Evolutionary conservation across 768 basidiomycete species (phyloP).

Genomic region (Termitomyces sp.): DNA sequence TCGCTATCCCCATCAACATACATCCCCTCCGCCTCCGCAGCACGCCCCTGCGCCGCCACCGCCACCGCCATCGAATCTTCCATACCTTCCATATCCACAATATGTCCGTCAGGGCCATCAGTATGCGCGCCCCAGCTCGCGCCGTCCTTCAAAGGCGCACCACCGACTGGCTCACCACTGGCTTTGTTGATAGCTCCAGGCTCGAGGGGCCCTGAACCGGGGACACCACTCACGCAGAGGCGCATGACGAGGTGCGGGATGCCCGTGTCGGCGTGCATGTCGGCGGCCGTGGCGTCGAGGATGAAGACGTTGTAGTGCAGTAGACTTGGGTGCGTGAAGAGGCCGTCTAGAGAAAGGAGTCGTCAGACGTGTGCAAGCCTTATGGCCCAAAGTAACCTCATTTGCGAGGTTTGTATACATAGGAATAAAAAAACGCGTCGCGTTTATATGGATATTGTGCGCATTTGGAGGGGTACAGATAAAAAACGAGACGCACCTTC

Average conservation of each 20-base stretch:
- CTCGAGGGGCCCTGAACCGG: slow-evolving; percentile 16
- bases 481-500: not conserved
- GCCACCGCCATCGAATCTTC: slow-evolving; percentile 8
- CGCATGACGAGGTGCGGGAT: slow-evolving; percentile 51
- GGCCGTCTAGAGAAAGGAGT: not conserved
- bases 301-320: slow-evolving; percentile 73
- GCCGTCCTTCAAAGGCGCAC: not conserved
- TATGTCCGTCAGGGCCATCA: slow-evolving; percentile 35
- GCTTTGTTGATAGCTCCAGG: not conserved
- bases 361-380: not conserved
- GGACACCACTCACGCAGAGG: slow-evolving; percentile 34
- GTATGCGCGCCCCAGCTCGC: slow-evolving; percentile 28
- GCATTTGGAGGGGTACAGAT: not conserved
- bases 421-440: too few species aligned
- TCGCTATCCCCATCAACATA: slow-evolving; percentile 5
- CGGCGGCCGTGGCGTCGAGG: slow-evolving; percentile 46
- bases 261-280: slow-evolving; percentile 5
- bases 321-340: slow-evolving; percentile 19
- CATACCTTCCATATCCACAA: slow-evolving; percentile 22
- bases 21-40: slow-evolving; percentile 4
- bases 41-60: not conserved
- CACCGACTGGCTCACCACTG: not conserved
- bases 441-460: not conserved
- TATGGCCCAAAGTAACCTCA: not conserved
- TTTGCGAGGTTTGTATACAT: not conserved